These are phyloP conservation scores for Ogataea saltuana DNA, from an alignment of 805 yeast species.

Conservation along the genomic window DNA sequence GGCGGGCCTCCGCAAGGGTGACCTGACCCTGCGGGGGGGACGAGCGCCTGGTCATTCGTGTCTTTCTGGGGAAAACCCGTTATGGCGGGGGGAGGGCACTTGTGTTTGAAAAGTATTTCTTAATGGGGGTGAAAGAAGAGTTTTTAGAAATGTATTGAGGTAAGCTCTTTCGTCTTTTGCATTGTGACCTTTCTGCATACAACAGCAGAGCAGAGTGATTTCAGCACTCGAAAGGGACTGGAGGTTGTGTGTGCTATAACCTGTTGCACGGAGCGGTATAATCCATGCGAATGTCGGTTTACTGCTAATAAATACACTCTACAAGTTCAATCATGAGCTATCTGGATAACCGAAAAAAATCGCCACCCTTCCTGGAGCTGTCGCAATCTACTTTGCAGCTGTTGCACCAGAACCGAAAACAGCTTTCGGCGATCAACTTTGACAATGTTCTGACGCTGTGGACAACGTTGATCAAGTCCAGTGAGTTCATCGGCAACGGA, in stretches of 20 bases:
- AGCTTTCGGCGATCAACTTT: constrained; percentile 34
- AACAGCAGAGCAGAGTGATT: constrained; percentile 4
- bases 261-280: background rate
- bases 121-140: constrained; percentile 1
- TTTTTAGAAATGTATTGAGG: background rate
- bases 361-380: constrained; percentile 36
- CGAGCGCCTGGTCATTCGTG: constrained; percentile 6
- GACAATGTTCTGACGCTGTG: constrained; percentile 43
- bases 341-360: constrained; percentile 27
- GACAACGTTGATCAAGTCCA: constrained; percentile 40
- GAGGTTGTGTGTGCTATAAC: background rate
- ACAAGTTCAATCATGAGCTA: constrained; percentile 19
- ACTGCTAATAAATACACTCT: background rate
- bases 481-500: constrained; percentile 36
- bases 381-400: constrained; percentile 30
- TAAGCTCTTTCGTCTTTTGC: background rate
- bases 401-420: constrained; percentile 24
- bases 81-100: constrained; percentile 9
- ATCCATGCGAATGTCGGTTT: constrained; percentile 1
- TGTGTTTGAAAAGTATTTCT: too few species aligned
- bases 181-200: background rate
- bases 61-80: constrained; percentile 4
- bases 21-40: too few species aligned
- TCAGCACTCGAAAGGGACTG: constrained; percentile 2
- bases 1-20: too few species aligned